Evolutionary conservation across 108 stramenopile species (phyloP).

Genomic region (Discostella pseudostelligera): DNA sequence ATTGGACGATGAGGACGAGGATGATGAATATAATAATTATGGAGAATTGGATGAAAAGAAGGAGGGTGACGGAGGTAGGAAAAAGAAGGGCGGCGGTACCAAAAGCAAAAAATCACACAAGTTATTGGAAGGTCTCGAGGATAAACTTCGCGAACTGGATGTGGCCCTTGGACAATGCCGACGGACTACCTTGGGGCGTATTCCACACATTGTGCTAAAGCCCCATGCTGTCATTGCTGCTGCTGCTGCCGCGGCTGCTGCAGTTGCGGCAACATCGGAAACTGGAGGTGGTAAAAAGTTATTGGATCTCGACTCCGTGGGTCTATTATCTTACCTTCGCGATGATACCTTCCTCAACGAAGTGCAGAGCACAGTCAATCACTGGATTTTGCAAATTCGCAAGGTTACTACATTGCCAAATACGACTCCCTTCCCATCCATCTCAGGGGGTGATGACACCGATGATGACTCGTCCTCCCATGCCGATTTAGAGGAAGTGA

Average conservation of each 20-base stretch:
- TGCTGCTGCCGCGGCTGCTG: slow-evolving; percentile 40
- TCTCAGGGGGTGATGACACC: slow-evolving; percentile 26
- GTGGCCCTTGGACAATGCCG: slow-evolving; percentile 72
- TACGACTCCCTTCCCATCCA: slow-evolving; percentile 65
- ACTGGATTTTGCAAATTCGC: slow-evolving; percentile 81
- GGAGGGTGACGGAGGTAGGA: not conserved
- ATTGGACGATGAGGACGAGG: slow-evolving; percentile 27
- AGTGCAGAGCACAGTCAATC: slow-evolving; percentile 63
- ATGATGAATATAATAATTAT: slow-evolving; percentile 12
- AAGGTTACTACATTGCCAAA: slow-evolving; percentile 69
- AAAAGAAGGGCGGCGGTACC: not conserved
- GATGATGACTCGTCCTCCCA: slow-evolving; percentile 29
- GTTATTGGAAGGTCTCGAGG: slow-evolving; percentile 52
- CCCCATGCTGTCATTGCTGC: slow-evolving; percentile 44
- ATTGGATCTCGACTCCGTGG: slow-evolving; percentile 63
- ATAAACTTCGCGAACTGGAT: slow-evolving; percentile 78
- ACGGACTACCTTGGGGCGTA: slow-evolving; percentile 49
- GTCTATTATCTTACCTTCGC: slow-evolving; percentile 42
- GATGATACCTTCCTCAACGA: slow-evolving; percentile 81
- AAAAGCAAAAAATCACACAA: slow-evolving; percentile 20
- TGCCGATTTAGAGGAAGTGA: slow-evolving; percentile 77
- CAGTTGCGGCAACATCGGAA: slow-evolving; percentile 3
- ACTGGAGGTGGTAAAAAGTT: not conserved
- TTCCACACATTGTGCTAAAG: slow-evolving; percentile 62
- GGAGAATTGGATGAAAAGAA: not conserved